phyloP scores from a whole-genome alignment of 192 early-diverging fungal genomes.

The Backusella westeae region DNA sequence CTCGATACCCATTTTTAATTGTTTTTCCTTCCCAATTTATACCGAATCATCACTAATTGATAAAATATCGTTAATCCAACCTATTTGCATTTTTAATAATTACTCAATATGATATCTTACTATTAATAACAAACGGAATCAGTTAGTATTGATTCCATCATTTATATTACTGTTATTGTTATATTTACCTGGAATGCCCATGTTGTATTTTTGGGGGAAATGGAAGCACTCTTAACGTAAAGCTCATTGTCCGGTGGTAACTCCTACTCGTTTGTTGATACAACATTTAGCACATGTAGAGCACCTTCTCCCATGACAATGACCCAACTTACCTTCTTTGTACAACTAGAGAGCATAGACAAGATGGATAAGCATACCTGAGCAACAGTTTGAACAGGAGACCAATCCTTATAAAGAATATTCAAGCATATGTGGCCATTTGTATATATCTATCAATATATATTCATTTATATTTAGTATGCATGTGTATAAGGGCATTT shows the following conservation, averaged over 20 bases:
- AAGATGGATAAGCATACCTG: constrained; percentile 87
- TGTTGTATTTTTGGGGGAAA: constrained; percentile 56
- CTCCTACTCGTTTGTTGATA: constrained; percentile 34
- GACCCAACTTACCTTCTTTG: constrained; percentile 55
- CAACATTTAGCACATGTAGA: neutral
- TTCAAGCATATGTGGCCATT: constrained; percentile 98
- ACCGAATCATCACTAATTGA: neutral
- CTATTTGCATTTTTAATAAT: neutral
- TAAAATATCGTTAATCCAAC: neutral
- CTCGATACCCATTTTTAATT: neutral
- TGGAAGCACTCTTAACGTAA: constrained; percentile 49
- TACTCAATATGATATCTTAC: constrained; percentile 8
- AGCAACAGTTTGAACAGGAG: constrained; percentile 86
- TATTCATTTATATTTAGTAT: neutral
- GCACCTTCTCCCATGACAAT: neutral
- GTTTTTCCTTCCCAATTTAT: neutral
- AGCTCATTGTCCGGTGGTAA: constrained; percentile 55
- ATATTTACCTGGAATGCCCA: constrained; percentile 54
- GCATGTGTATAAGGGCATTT: neutral
- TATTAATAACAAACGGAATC: neutral
- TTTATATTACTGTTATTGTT: neutral
- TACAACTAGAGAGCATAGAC: constrained; percentile 90
- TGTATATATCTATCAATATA: constrained; percentile 57
- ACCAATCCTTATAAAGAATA: constrained; percentile 94
- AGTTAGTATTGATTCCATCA: neutral